Percentiles rank a stretch among this genome's conserved stretches.
These are phyloP conservation scores for Dipodascus geniculatus DNA, from an alignment of 805 yeast genomes.

Conservation along the genomic window DNA sequence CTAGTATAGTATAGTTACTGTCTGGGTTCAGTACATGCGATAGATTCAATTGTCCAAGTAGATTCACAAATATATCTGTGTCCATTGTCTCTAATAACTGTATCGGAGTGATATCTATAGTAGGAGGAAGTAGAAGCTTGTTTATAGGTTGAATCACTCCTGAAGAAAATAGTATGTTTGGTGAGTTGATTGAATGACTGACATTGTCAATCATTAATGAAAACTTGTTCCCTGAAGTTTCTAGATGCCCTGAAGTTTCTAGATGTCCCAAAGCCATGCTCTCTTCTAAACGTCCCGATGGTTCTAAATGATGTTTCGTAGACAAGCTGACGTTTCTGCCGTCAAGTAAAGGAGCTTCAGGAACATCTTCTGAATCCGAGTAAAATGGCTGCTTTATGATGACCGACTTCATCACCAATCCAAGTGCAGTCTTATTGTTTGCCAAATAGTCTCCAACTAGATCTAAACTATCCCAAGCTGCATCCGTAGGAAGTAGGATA, in stretches of 20 bases:
- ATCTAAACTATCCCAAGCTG: constrained; percentile 56
- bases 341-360: constrained; percentile 3
- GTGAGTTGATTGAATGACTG: constrained; percentile 22
- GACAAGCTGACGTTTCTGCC: constrained; percentile 11
- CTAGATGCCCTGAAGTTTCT: constrained; percentile 8
- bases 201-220: constrained; percentile 2
- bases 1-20: constrained; percentile 46
- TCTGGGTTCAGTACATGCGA: constrained; percentile 33
- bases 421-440: constrained; percentile 38
- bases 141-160: constrained; percentile 75
- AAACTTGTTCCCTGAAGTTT: constrained; percentile 8
- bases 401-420: constrained; percentile 41
- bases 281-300: constrained; percentile 11
- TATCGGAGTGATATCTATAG: constrained; percentile 37
- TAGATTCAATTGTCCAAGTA: constrained; percentile 35
- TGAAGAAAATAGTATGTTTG: constrained; percentile 65
- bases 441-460: constrained; percentile 49
- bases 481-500: constrained; percentile 63
- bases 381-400: constrained; percentile 57
- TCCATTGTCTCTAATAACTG: constrained; percentile 49
- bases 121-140: constrained; percentile 43
- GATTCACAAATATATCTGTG: constrained; percentile 33
- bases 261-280: too few relatives aligned
- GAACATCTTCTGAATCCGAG: constrained; percentile 38
- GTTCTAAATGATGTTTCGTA: constrained; percentile 2